Evolutionary conservation across 306 rosid genomes (phyloP), one percentile per base, ranked within the genome.

Genomic region (Quercus suber): DNA sequence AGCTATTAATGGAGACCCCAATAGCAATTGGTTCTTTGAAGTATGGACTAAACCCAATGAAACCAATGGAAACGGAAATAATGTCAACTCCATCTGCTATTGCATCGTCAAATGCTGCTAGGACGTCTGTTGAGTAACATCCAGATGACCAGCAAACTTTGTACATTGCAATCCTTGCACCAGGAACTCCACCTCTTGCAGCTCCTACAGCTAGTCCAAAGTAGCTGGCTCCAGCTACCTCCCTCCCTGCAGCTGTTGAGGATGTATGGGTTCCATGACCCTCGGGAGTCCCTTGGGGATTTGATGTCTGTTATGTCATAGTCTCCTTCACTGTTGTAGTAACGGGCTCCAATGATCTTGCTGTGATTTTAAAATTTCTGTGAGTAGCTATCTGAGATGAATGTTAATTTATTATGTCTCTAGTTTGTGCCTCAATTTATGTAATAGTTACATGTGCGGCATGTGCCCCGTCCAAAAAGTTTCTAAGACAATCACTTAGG

Each of bases 251-350:
- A 18, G 85, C 88, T 5, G 72, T 84, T 3, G 81, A 84, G 37
- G 88, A 81, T 3, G 85, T 78, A 58, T 81, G 85, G 55, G 64
- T 78, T 73, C 85, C 85, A 63, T 84, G 78, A 14, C 83, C 88
- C 13, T 25, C 5, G 52, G 52, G 78, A 57, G 68, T 81, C 88
- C 65, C 85, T 69, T 53, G 88, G 85, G 52, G 80, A 82, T 65
- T 78, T 37, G 79, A 85, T 19, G 73, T 85, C 86, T 6, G 20
- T 77, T 31, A 30, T 17, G 31, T 52, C 80, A 6, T 71, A 51
- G 65, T 0, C 0, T 13, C 10, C 75, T 0, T 71, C 68, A 0
- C 77, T 33, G 15, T 67, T 58, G 82, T 82, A 82, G 73, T 14
- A 79, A 23, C 84, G 72, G 12, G 86, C 82, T 58, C 86, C 78